Base-by-base conservation (phyloP, 2,329 filamentous ascomycete genomes). In the Aaosphaeria arxii region DNA sequence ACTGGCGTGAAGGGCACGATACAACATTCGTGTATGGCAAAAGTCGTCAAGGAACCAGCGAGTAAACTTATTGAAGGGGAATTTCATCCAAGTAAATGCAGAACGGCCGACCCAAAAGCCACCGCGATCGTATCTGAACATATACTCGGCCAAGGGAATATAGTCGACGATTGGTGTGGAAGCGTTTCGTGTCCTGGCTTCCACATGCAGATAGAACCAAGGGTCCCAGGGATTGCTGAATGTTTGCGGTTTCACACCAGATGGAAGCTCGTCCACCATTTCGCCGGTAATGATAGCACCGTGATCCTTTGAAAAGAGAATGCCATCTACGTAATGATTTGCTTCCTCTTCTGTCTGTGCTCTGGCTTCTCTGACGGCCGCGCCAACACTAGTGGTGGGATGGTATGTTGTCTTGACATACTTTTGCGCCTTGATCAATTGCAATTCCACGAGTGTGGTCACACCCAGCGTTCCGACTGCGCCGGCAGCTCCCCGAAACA, bases 61-160 rank as follows among this genome's bases (percentile, higher is more conserved):
- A 0, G 84, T 87, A 55, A 81, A 65, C 33, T 77, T 74, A 71
- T 85, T 88, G 68, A 87, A 87, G 0, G 85, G 85, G 42, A 72
- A 79, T 33, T 77, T 60, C 65, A 87, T 87, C 67, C 87, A 88
- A 24, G 71, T 66, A 67, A 85, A 87, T 2, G 83, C 81, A 48
- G 83, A 81, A 24, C 71, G 71, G 7, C 80, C 85, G 4, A 81
- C 80, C 85, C 85, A 88, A 70, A 88, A 88, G 3, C 79, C 83
- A 42, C 84, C 85, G 33, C 85, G 78, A 63, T 88, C 84, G 69
- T 86, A 88, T 11, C 85, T 80, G 68, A 88, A 88, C 50, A 88
- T 78, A 65, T 88, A 88, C 59, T 88, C 85, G 2, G 71, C 70
- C 1, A 88, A 56, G 0, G 84, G 84, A 1, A 88, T 77, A 48